A percentile compares a stretch with the other conserved stretches of the same genome.
phyloP scores from a whole-genome alignment of 306 rosid species.

The Inga oerstediana region DNA sequence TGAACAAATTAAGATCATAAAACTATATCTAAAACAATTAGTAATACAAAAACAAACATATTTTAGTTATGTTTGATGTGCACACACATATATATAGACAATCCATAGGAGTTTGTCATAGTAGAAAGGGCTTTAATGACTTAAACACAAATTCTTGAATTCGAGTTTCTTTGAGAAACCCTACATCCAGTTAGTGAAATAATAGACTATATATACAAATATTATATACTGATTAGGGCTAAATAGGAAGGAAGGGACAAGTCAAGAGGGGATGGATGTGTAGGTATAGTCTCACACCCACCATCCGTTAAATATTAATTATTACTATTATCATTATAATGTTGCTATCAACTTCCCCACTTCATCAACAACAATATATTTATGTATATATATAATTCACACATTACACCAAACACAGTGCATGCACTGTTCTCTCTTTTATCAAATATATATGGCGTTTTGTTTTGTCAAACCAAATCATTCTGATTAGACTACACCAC shows the following conservation, averaged over 20 bases:
- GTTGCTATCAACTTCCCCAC: constrained; percentile 54
- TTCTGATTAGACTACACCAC: constrained; percentile 36
- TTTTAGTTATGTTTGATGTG: no score
- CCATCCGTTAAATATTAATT: constrained; percentile 34
- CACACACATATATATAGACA: no score
- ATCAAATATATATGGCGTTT: constrained; percentile 19
- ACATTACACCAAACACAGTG: neutral
- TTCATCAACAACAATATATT: constrained; percentile 46
- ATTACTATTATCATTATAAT: constrained; percentile 53
- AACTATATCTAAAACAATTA: no score
- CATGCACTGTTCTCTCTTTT: neutral
- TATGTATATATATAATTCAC: neutral
- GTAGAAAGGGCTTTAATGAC: no score
- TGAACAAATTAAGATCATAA: neutral
- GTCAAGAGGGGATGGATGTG: constrained; percentile 45
- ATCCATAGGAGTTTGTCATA: no score
- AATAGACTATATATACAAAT: no score
- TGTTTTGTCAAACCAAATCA: constrained; percentile 34
- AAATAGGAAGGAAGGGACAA: constrained; percentile 34
- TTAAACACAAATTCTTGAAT: no score
- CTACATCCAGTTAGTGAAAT: no score
- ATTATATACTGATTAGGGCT: constrained; percentile 25
- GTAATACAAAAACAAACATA: no score
- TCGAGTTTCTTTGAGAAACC: no score
- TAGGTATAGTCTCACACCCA: constrained; percentile 68